Percentiles rank a stretch among this genome's conserved stretches.
Evolutionary conservation across 2,329 filamentous ascomycete species (phyloP).

Genomic region (Hymenoscyphus occultus): DNA sequence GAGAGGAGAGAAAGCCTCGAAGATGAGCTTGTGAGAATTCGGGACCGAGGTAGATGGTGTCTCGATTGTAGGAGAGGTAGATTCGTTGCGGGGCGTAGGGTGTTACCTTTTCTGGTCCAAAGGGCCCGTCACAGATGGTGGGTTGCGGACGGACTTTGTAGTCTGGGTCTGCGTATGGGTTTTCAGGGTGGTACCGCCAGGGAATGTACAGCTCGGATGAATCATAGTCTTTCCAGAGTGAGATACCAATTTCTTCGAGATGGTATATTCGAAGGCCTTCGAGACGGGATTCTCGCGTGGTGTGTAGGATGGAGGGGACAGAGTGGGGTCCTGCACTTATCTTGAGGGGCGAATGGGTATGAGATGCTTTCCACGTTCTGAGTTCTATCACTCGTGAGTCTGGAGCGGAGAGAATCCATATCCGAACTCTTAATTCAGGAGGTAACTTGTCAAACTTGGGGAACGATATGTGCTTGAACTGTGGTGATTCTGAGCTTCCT

Average conservation of each 20-base stretch:
- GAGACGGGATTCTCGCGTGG: constrained; percentile 23
- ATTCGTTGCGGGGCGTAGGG: constrained; percentile 18
- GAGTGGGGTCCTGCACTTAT: constrained; percentile 18
- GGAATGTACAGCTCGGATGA: constrained; percentile 14
- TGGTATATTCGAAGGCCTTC: constrained; percentile 24
- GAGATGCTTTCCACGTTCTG: constrained; percentile 21
- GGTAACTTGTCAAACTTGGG: constrained; percentile 24
- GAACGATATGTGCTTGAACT: constrained; percentile 15
- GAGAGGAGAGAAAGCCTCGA: constrained; percentile 17
- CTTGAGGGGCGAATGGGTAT: constrained; percentile 21
- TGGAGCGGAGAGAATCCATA: constrained; percentile 24
- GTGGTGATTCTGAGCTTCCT: not conserved
- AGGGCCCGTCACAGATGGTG: not conserved
- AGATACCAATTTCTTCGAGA: constrained; percentile 21
- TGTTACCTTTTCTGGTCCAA: constrained; percentile 5
- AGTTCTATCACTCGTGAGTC: constrained; percentile 23
- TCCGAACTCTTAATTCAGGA: constrained; percentile 26
- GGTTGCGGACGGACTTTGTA: not conserved
- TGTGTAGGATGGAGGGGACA: constrained; percentile 20
- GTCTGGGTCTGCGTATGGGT: constrained; percentile 12
- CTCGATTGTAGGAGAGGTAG: constrained; percentile 20
- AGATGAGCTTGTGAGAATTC: constrained; percentile 23
- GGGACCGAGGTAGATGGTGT: constrained; percentile 27
- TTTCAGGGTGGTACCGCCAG: constrained; percentile 23
- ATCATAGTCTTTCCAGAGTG: constrained; percentile 14